Percentiles rank a stretch among this genome's conserved stretches.
Conservation (phyloP, 169 alveolate species). For the Plasmodium vivax region DNA sequence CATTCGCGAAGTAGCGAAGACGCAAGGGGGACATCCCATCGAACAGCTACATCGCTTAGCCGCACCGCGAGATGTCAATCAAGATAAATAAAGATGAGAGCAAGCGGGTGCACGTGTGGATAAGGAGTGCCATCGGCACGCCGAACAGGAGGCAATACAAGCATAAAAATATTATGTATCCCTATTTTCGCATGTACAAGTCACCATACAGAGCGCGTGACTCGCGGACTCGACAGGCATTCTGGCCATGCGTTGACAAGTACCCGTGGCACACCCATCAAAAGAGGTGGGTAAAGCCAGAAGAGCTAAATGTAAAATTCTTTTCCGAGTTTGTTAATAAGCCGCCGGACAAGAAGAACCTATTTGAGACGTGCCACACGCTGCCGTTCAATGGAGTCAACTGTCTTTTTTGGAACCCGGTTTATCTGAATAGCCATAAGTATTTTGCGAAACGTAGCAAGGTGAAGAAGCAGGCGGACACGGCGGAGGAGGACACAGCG, state of each 20-base stretch:
- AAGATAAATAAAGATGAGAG: slow-evolving; percentile 68
- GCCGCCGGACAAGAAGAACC: slow-evolving; percentile 62
- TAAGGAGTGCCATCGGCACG: slow-evolving; percentile 72
- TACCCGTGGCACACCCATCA: slow-evolving; percentile 88
- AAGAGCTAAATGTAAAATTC: slow-evolving; percentile 71
- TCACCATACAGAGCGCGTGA: slow-evolving; percentile 85
- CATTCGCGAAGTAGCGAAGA: background rate
- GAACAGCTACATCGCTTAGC: background rate
- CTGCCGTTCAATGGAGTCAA: slow-evolving; percentile 85
- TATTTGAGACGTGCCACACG: slow-evolving; percentile 82
- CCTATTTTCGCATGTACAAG: slow-evolving; percentile 83
- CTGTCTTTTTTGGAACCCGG: slow-evolving; percentile 77
- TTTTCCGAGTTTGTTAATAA: slow-evolving; percentile 80
- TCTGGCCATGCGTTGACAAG: slow-evolving; percentile 85
- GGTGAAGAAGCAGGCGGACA: background rate
- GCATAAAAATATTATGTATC: slow-evolving; percentile 81
- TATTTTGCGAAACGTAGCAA: slow-evolving; percentile 11
- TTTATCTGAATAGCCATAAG: slow-evolving; percentile 38
- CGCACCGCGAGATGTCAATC: slow-evolving; percentile 10
- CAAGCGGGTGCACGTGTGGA: slow-evolving; percentile 54
- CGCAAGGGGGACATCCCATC: background rate
- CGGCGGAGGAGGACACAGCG: background rate
- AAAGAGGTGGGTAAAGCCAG: slow-evolving; percentile 78
- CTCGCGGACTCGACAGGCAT: slow-evolving; percentile 80
- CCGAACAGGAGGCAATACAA: slow-evolving; percentile 71